Conservation (phyloP, 495 filamentous ascomycete species). For the Chaetomium fimeti region DNA sequence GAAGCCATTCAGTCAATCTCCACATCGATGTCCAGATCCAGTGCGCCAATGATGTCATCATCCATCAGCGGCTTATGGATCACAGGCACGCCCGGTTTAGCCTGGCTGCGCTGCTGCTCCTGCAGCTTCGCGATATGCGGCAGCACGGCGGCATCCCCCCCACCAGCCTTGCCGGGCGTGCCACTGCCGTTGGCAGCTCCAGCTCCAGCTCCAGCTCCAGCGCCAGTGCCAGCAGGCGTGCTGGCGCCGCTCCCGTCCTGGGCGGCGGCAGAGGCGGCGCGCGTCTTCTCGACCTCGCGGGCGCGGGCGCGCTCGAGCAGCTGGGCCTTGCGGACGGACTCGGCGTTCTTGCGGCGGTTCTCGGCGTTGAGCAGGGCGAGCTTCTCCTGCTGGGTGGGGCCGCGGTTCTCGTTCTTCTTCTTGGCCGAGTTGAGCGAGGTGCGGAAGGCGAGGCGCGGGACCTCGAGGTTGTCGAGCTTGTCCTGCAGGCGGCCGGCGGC, state of each 20-base stretch:
- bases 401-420: constrained; percentile 42
- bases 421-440: constrained; percentile 54
- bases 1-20: constrained; percentile 50
- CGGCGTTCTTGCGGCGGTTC: constrained; percentile 75
- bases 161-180: constrained; percentile 40
- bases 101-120: constrained; percentile 56
- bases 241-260: constrained; percentile 45
- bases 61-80: constrained; percentile 73
- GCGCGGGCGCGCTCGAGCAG: constrained; percentile 68
- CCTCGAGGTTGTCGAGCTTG: constrained; percentile 65
- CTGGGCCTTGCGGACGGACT: constrained; percentile 81
- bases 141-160: constrained; percentile 29
- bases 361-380: constrained; percentile 71
- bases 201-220: constrained; percentile 26
- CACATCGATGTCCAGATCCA: constrained; percentile 81
- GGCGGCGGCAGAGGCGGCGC: too few species aligned
- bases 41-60: constrained; percentile 77
- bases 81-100: constrained; percentile 59
- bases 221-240: constrained; percentile 33
- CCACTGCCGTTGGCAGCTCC: constrained; percentile 36
- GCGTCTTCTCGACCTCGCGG: constrained; percentile 52
- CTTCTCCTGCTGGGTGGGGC: constrained; percentile 64
- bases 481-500: constrained; percentile 60
- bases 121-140: constrained; percentile 52
- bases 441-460: constrained; percentile 67